Conservation (phyloP, 306 rosid genomes). For the Sophora flavescens region DNA sequence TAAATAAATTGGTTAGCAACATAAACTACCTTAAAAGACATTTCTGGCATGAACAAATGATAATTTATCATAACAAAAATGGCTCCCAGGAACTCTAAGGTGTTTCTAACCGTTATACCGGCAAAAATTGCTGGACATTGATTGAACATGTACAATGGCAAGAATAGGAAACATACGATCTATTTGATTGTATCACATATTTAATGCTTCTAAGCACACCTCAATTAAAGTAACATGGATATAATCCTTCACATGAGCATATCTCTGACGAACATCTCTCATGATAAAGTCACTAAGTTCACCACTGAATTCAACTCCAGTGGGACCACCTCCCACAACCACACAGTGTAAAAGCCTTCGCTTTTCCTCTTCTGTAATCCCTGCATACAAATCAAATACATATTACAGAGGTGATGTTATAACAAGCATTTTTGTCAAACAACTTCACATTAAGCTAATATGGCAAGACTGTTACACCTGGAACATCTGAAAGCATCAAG, state of each 20-base stretch:
- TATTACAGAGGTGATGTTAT: slow-evolving; percentile 6
- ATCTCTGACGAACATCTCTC: slow-evolving; percentile 86
- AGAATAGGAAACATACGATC: slow-evolving; percentile 1
- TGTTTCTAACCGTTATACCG: slow-evolving; percentile 12
- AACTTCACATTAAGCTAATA: slow-evolving; percentile 23
- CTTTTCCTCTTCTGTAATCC: slow-evolving; percentile 79
- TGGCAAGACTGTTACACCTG: slow-evolving; percentile 57
- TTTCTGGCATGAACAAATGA: slow-evolving; percentile 4
- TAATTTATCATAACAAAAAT: background rate
- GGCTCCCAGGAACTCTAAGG: slow-evolving; percentile 9
- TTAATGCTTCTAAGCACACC: slow-evolving; percentile 59
- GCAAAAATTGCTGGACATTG: slow-evolving; percentile 10
- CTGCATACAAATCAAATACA: slow-evolving; percentile 60
- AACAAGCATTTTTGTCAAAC: slow-evolving; percentile 31
- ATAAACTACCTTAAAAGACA: slow-evolving; percentile 35
- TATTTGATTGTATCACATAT: slow-evolving; percentile 33
- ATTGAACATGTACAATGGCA: slow-evolving; percentile 9
- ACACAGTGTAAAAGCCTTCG: slow-evolving; percentile 87
- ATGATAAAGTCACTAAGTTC: slow-evolving; percentile 95
- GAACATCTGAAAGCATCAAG: slow-evolving; percentile 89
- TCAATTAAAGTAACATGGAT: slow-evolving; percentile 91
- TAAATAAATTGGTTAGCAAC: slow-evolving; percentile 47
- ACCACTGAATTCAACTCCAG: slow-evolving; percentile 98
- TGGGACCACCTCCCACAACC: slow-evolving; percentile 99
- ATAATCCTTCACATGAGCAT: slow-evolving; percentile 89